Evolutionary conservation across 371 early-diverging fungal genomes (phyloP).

Genomic region (Massospora cicadina): DNA sequence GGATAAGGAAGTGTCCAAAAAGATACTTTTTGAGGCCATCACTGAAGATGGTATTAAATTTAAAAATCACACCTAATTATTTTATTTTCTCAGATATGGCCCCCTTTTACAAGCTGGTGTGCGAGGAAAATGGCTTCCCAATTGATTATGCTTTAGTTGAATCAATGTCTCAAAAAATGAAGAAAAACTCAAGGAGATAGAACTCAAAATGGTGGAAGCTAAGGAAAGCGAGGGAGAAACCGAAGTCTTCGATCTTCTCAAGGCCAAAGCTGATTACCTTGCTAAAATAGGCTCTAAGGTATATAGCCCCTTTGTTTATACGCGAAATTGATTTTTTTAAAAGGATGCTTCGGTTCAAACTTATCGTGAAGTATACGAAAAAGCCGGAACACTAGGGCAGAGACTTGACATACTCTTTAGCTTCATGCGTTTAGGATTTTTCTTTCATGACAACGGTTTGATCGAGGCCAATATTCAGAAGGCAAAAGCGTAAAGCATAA

Average conservation of each 20-base stretch:
- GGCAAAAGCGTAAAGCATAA: constrained; percentile 31
- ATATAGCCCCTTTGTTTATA: not conserved
- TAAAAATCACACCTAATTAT: not conserved
- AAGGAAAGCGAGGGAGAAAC: constrained; percentile 84
- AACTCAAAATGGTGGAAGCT: constrained; percentile 72
- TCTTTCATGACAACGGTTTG: constrained; percentile 63
- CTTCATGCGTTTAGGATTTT: constrained; percentile 85
- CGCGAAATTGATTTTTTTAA: not conserved
- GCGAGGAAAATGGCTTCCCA: constrained; percentile 38
- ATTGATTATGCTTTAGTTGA: constrained; percentile 30
- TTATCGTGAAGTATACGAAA: constrained; percentile 62
- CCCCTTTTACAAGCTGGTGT: constrained; percentile 49
- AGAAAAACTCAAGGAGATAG: constrained; percentile 51
- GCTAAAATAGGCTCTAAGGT: constrained; percentile 92
- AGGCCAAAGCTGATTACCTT: constrained; percentile 81
- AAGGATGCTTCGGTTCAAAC: constrained; percentile 73
- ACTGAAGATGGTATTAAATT: constrained; percentile 39
- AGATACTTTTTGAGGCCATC: constrained; percentile 36
- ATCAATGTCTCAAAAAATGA: constrained; percentile 47
- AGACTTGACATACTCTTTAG: constrained; percentile 87
- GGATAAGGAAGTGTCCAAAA: constrained; percentile 37
- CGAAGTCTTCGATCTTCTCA: constrained; percentile 77
- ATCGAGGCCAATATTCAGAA: constrained; percentile 64
- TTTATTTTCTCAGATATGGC: constrained; percentile 48
- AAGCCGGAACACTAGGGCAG: constrained; percentile 76